Conservation (phyloP, 768 basidiomycete species). For the Agrocybe pediades region DNA sequence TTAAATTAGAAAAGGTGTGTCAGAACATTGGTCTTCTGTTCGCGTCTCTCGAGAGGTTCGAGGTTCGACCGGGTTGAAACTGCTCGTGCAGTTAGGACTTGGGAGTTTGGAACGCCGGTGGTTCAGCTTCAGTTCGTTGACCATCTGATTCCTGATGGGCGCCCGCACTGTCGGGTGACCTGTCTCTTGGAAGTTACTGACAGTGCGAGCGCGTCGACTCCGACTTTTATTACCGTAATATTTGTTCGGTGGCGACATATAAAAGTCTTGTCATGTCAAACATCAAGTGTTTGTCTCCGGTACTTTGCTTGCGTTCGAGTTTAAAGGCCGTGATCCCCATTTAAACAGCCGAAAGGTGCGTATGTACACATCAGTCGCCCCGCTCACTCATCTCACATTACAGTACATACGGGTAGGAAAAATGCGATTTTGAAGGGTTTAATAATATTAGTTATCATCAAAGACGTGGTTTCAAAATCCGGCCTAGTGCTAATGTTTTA, state of each 20-base stretch:
- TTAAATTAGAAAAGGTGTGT: not conserved
- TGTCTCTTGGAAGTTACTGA: no score
- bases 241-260: not conserved
- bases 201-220: no score
- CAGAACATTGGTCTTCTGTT: not conserved
- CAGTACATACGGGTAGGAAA: not conserved
- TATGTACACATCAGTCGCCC: not conserved
- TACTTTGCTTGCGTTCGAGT: not conserved
- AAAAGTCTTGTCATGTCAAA: not conserved
- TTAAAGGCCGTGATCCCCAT: not conserved
- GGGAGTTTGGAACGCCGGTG: no score
- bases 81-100: no score
- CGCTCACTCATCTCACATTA: no score
- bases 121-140: no score
- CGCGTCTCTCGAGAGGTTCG: not conserved
- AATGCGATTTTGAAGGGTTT: not conserved
- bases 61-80: no score
- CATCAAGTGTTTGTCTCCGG: not conserved
- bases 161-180: no score
- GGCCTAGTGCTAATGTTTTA: no score
- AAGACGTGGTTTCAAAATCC: no score
- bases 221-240: no score
- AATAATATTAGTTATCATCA: not conserved
- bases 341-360: not conserved
- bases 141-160: no score